These are phyloP conservation scores for Pinus taeda DNA, from an alignment of 75 land plant genomes.

Conservation along the genomic window DNA sequence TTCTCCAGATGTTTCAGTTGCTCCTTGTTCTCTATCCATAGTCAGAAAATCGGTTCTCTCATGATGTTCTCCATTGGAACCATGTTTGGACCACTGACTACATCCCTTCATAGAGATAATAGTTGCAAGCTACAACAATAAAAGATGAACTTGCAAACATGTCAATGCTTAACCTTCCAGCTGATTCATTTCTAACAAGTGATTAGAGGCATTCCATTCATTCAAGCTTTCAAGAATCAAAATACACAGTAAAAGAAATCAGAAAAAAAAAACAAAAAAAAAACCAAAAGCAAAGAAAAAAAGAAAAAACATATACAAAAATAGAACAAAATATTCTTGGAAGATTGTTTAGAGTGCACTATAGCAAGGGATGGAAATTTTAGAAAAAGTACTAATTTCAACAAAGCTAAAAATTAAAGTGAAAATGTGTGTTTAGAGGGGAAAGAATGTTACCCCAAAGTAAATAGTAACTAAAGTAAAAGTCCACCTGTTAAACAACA, in stretches of 20 bases:
- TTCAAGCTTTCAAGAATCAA: too few relatives aligned
- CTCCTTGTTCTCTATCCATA: slow-evolving; percentile 20
- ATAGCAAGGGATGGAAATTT: neutral
- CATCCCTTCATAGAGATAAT: slow-evolving; percentile 54
- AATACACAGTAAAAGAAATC: too few relatives aligned
- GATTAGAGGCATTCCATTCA: neutral
- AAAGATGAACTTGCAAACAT: neutral
- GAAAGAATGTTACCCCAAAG: slow-evolving; percentile 71
- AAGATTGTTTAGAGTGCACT: neutral
- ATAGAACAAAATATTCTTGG: neutral
- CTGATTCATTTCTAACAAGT: neutral
- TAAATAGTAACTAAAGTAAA: slow-evolving; percentile 74
- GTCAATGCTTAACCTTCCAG: neutral
- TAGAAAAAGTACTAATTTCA: neutral
- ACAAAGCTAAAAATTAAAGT: neutral
- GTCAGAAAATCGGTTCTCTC: slow-evolving; percentile 12
- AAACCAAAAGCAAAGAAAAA: too few relatives aligned
- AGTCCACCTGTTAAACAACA: slow-evolving; percentile 73
- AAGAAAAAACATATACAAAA: neutral
- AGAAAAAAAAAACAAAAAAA: too few relatives aligned
- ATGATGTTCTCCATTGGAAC: slow-evolving; percentile 10
- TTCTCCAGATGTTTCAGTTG: slow-evolving; percentile 16
- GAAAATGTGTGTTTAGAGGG: neutral
- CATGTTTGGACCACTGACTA: slow-evolving; percentile 17
- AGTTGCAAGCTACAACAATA: slow-evolving; percentile 46